Conservation (phyloP, 1,284 basidiomycete species). For the Acaromyces ingoldii region DNA sequence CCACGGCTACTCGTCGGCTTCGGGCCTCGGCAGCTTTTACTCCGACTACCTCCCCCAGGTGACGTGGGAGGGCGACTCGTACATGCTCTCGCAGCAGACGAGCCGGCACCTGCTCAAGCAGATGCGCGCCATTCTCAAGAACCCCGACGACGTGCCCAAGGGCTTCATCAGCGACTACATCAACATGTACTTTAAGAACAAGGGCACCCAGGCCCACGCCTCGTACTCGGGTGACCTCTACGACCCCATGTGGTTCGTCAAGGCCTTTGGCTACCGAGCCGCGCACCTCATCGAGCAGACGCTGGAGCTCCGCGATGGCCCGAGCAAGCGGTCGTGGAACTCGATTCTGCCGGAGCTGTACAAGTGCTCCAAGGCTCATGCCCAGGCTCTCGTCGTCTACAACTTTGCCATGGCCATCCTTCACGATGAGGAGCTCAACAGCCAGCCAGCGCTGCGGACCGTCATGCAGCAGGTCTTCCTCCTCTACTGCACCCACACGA, state of each 20-base stretch:
- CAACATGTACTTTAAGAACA: constrained; percentile 47
- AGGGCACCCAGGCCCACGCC: constrained; percentile 35
- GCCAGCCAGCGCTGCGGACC: constrained; percentile 48
- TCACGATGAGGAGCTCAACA: constrained; percentile 50
- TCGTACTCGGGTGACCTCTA: constrained; percentile 38
- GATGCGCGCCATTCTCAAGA: constrained; percentile 40
- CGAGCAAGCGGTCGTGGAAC: constrained; percentile 51
- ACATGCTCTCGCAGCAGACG: constrained; percentile 53
- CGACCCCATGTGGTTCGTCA: constrained; percentile 48
- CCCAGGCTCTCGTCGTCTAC: constrained; percentile 44
- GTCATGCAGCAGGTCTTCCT: constrained; percentile 50
- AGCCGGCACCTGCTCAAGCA: constrained; percentile 52
- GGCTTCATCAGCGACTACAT: constrained; percentile 51
- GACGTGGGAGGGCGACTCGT: constrained; percentile 52
- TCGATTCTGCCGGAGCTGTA: constrained; percentile 51
- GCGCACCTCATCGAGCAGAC: constrained; percentile 51
- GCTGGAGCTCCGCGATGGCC: constrained; percentile 49
- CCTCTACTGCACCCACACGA: constrained; percentile 34
- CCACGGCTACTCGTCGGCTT: constrained; percentile 50
- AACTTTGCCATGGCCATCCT: constrained; percentile 53
- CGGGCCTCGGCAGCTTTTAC: constrained; percentile 42
- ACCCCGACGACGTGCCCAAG: constrained; percentile 28
- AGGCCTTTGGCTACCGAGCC: constrained; percentile 52
- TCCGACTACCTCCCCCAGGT: constrained; percentile 43
- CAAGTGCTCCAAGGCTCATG: constrained; percentile 43